These are phyloP conservation scores for Monosporozyma unispora DNA, from an alignment of 805 yeast species.

Conservation along the genomic window DNA sequence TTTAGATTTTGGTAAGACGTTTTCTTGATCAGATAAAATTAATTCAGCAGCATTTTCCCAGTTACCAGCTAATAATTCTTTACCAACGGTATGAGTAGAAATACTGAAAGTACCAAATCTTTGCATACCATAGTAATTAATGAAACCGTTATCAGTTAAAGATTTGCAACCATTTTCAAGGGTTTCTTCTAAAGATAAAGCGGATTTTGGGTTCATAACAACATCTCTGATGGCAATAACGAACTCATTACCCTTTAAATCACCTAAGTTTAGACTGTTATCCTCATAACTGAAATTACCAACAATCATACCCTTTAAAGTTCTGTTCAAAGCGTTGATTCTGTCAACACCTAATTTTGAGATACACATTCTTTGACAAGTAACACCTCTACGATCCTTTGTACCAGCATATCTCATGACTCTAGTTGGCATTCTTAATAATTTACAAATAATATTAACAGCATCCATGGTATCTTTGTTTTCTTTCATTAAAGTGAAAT, in stretches of 20 bases:
- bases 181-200: conserved; percentile 35
- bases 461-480: conserved; percentile 98
- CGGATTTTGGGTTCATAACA: conserved; percentile 27
- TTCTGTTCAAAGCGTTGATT: conserved; percentile 64
- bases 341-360: conserved; percentile 65
- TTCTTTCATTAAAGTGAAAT: conserved; percentile 80
- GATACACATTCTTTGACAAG: conserved; percentile 74
- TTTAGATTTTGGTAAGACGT: conserved; percentile 71
- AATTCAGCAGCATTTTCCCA: conserved; percentile 77
- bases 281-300: conserved; percentile 72
- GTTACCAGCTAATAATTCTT: conserved; percentile 54
- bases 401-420: conserved; percentile 83
- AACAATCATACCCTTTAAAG: conserved; percentile 64
- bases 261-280: conserved; percentile 63
- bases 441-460: conserved; percentile 61
- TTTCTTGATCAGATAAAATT: conserved; percentile 75
- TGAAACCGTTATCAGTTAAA: conserved; percentile 62
- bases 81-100: conserved; percentile 84
- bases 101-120: conserved; percentile 93
- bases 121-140: conserved; percentile 97
- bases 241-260: conserved; percentile 82
- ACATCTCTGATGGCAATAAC: conserved; percentile 76
- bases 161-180: conserved; percentile 48
- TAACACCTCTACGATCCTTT: conserved; percentile 91
- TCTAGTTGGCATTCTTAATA: conserved; percentile 66